A percentile compares a stretch with the other conserved stretches of the same genome.
Evolutionary conservation across 257 asterid genomes (phyloP).

Genomic region (Gentiana straminea): DNA sequence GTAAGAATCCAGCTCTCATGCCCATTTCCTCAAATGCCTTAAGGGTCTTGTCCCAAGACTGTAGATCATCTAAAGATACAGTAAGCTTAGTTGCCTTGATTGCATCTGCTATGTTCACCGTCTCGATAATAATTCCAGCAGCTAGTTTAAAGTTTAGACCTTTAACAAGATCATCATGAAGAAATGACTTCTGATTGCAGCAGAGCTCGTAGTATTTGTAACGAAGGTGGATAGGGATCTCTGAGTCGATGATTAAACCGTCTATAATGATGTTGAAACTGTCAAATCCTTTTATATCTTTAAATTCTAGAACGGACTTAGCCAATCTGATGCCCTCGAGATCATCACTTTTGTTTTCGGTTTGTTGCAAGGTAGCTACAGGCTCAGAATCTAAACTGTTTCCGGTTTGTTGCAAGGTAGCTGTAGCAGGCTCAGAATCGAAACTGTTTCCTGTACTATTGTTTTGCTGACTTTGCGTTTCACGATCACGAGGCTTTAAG

Average conservation of each 20-base stretch:
- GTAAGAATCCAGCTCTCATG: conserved; percentile 48
- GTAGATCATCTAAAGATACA: conserved; percentile 19
- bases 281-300: conserved; percentile 30
- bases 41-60: conserved; percentile 44
- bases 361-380: no score
- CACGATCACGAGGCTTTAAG: no score
- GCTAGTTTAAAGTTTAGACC: conserved; percentile 45
- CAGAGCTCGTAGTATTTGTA: conserved; percentile 50
- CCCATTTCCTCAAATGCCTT: conserved; percentile 55
- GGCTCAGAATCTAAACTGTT: no score
- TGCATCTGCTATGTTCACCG: conserved; percentile 41
- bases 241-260: conserved; percentile 38
- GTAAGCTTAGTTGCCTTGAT: conserved; percentile 28
- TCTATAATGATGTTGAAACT: conserved; percentile 41
- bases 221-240: conserved; percentile 25
- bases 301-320: conserved; percentile 16
- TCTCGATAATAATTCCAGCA: conserved; percentile 43
- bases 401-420: no score
- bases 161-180: conserved; percentile 36
- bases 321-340: conserved; percentile 22
- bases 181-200: conserved; percentile 33
- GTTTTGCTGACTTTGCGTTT: no score
- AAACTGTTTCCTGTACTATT: no score
- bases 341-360: no score
- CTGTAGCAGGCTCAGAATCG: no score